Evolutionary conservation across 805 yeast species (phyloP).

Genomic region (Candida hispaniensis): DNA sequence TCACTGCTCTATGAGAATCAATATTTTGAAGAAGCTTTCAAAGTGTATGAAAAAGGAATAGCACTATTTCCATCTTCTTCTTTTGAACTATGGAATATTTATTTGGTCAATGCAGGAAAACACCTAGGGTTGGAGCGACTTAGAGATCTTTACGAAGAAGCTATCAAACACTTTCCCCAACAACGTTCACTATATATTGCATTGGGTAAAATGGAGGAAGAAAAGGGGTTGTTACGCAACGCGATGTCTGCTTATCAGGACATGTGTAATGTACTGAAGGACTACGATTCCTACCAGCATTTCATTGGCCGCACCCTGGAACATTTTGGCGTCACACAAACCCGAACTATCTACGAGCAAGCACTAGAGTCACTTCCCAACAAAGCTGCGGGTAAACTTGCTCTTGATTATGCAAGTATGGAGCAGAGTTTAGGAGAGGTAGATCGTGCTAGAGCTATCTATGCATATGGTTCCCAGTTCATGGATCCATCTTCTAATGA

Average conservation of each 20-base stretch:
- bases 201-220: constrained; percentile 55
- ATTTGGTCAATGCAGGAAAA: constrained; percentile 41
- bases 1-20: constrained; percentile 42
- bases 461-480: constrained; percentile 42
- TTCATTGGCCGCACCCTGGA: constrained; percentile 35
- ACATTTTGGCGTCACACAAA: constrained; percentile 33
- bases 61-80: constrained; percentile 45
- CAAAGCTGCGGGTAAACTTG: constrained; percentile 34
- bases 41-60: constrained; percentile 61
- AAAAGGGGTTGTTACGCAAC: constrained; percentile 40
- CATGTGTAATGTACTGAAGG: constrained; percentile 31
- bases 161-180: constrained; percentile 43
- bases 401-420: constrained; percentile 33
- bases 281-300: constrained; percentile 34
- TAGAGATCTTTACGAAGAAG: constrained; percentile 65
- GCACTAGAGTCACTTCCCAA: constrained; percentile 43
- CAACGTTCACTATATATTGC: constrained; percentile 40
- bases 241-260: constrained; percentile 39
- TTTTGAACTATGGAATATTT: constrained; percentile 62
- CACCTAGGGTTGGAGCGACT: constrained; percentile 40
- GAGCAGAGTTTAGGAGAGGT: constrained; percentile 47
- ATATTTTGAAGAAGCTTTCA: constrained; percentile 41
- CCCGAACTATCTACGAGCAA: constrained; percentile 41
- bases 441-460: constrained; percentile 52
- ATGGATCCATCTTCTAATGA: constrained; percentile 27